Evolutionary conservation across 2,329 filamentous ascomycete species (phyloP).

Genomic region (Pyrenophora seminiperda): DNA sequence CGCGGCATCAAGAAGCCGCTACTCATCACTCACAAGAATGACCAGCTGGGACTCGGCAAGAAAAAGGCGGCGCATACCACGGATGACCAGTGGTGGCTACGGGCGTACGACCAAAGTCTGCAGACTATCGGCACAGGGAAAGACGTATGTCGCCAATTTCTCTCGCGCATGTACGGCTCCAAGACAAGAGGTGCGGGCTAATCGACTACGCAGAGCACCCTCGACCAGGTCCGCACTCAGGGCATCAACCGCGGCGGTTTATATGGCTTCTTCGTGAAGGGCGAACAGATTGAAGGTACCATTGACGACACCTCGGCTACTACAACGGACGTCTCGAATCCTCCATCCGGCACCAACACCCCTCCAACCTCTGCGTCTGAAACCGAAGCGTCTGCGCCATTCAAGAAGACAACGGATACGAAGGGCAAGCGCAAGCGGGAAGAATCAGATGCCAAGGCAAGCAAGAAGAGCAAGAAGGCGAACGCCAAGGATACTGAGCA

Average conservation of each 20-base stretch:
- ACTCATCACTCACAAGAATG: conserved; percentile 79
- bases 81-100: conserved; percentile 94
- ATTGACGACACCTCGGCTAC: conserved; percentile 48
- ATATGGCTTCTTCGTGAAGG: conserved; percentile 84
- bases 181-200: not conserved
- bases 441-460: conserved; percentile 8
- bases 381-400: conserved; percentile 19
- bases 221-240: conserved; percentile 54
- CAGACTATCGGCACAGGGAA: conserved; percentile 61
- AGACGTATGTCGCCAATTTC: conserved; percentile 23
- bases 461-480: conserved; percentile 26
- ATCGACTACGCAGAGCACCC: conserved; percentile 60
- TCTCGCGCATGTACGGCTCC: not conserved
- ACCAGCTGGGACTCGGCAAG: conserved; percentile 80
- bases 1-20: conserved; percentile 83
- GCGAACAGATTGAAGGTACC: conserved; percentile 77
- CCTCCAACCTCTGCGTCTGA: conserved; percentile 38
- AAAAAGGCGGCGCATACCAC: conserved; percentile 62
- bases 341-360: conserved; percentile 29
- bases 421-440: conserved; percentile 41
- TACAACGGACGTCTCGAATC: conserved; percentile 22
- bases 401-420: conserved; percentile 13
- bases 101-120: conserved; percentile 88
- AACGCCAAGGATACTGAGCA: conserved; percentile 13
- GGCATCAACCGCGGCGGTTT: conserved; percentile 61